Base-by-base conservation (phyloP, 2,329 filamentous ascomycete genomes). In the Fonsecaea pugnacius region DNA sequence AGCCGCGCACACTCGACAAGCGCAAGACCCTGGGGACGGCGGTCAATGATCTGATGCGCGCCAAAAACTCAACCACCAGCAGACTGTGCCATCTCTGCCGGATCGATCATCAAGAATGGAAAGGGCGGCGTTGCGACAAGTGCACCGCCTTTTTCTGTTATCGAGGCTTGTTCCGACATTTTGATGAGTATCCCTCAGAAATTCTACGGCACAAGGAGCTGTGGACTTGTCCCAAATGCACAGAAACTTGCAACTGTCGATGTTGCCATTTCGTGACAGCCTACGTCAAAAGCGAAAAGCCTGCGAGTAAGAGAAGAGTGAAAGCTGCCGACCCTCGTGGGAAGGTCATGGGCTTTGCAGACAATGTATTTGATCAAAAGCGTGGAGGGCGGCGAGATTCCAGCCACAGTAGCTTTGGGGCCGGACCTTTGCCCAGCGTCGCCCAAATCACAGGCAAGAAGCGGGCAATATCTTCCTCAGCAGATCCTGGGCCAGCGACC, bases 291-390 rank as follows among this genome's bases (percentile, higher is more conserved):
- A 73, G 71, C 54, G 73, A 75, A 62, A 76, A 76, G 43, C 75
- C 75, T 2, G 70, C 72, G 21, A 73, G 68, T 58, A 75, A 70
- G 60, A 69, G 67, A 38, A 71, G 75, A 27, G 70, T 76, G 27
- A 75, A 75, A 57, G 71, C 75, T 3, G 66, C 68, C 32, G 75
- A 77, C 62, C 53, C 73, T 24, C 71, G 75, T 18, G 74, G 75
- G 1, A 74, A 75, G 55, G 68, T 72, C 18, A 71, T 73, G 67
- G 75, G 75, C 2, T 76, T 77, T 69, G 73, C 73, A 6, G 75
- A 77, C 60, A 77, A 77, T 66, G 75, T 77, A 2, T 76, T 76
- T 65, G 74, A 76, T 62, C 74, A 76, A 58, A 75, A 73, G 65
- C 68, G 74, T 62, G 74, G 73, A 12, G 73, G 73, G 9, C 63